These are phyloP conservation scores for Hippophae tibetana DNA, from an alignment of 306 rosid species.

Conservation along the genomic window DNA sequence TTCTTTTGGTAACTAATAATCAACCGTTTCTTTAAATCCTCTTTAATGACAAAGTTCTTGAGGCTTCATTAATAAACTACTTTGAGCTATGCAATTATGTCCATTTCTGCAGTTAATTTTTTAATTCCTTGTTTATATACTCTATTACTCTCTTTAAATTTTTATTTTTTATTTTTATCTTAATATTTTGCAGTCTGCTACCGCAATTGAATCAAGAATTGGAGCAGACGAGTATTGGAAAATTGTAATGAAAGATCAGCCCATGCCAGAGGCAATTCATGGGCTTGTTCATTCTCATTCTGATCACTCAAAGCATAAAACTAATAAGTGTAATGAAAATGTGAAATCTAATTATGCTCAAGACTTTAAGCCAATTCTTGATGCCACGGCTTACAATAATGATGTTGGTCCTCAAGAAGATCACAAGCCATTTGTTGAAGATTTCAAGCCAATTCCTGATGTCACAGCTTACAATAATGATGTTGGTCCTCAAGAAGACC, in stretches of 20 bases:
- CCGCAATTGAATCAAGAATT: conserved; percentile 8
- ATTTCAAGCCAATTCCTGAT: conserved; percentile 3
- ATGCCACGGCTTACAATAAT: background rate
- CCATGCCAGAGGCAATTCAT: conserved; percentile 15
- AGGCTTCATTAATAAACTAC: background rate
- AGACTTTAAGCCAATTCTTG: conserved; percentile 7
- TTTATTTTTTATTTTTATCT: background rate
- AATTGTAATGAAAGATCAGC: background rate
- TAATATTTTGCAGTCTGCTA: conserved; percentile 1
- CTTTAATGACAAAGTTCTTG: background rate
- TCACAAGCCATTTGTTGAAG: background rate
- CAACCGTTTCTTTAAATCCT: background rate
- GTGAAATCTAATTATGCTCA: background rate
- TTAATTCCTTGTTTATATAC: background rate
- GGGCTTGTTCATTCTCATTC: conserved; percentile 10
- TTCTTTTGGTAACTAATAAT: background rate
- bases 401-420: background rate
- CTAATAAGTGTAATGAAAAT: conserved; percentile 5
- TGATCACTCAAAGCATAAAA: background rate
- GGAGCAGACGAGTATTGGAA: conserved; percentile 3
- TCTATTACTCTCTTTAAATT: background rate
- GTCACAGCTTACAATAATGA: background rate
- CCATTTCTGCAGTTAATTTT: too few species aligned
- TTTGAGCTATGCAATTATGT: too few species aligned
- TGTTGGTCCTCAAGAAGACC: background rate